Conservation (phyloP, 176 grass and related monocot genomes). For the Oryza nivara region DNA sequence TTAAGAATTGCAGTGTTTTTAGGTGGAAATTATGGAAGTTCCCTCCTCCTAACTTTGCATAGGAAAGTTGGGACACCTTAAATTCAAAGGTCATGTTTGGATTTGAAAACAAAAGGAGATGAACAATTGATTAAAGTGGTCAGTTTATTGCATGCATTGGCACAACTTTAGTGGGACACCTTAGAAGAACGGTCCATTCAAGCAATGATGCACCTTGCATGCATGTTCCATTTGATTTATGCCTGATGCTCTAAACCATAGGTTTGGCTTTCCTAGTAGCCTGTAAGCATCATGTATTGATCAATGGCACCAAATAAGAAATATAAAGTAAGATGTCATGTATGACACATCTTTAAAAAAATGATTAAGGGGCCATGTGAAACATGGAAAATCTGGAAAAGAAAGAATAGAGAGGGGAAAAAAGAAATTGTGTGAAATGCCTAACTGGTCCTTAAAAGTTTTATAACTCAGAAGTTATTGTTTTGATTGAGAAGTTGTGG, state of each 20-base stretch:
- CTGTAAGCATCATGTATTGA: neutral
- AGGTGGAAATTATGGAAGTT: neutral
- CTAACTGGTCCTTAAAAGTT: neutral
- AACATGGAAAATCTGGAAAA: neutral
- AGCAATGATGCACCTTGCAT: constrained; percentile 23
- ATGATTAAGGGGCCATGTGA: neutral
- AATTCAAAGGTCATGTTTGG: neutral
- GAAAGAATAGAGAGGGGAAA: too few species aligned
- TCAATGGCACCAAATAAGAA: neutral
- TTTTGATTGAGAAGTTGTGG: too few species aligned
- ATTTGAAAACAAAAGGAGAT: neutral
- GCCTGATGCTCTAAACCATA: too few species aligned
- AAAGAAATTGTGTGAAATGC: neutral
- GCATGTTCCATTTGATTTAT: too few species aligned
- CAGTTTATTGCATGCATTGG: constrained; percentile 24
- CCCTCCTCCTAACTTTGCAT: neutral
- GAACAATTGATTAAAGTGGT: constrained; percentile 21
- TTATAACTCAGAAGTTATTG: neutral
- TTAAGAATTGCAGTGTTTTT: too few species aligned
- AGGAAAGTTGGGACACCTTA: too few species aligned
- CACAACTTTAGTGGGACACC: constrained; percentile 33
- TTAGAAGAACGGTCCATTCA: neutral
- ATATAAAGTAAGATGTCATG: neutral
- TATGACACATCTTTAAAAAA: too few species aligned
- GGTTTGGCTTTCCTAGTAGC: too few species aligned